Conservation (phyloP, 352 stramenopile species). For the Globisporangium parvum region DNA sequence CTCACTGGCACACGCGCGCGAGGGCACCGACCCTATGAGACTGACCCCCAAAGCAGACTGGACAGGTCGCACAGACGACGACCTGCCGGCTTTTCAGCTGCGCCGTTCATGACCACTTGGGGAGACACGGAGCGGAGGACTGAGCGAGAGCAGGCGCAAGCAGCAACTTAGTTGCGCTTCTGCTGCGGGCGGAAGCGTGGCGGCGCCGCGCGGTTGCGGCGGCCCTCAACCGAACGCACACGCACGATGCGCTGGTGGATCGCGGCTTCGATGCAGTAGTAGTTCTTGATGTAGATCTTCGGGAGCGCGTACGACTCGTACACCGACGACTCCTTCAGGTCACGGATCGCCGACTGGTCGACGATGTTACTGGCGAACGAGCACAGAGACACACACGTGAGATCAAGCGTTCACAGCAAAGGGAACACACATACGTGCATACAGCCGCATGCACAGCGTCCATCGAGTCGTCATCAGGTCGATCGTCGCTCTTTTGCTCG, state of each 20-base stretch:
- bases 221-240: slow-evolving; percentile 91
- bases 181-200: slow-evolving; percentile 71
- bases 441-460: too few species aligned
- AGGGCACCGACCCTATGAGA: neutral
- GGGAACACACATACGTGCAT: too few species aligned
- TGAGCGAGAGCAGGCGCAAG: neutral
- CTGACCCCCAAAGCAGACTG: neutral
- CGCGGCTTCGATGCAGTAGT: slow-evolving; percentile 99
- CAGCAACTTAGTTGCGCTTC: slow-evolving; percentile 3
- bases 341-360: slow-evolving; percentile 97
- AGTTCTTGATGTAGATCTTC: slow-evolving; percentile 99
- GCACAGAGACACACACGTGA: neutral
- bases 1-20: neutral
- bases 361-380: slow-evolving; percentile 92
- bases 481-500: too few species aligned
- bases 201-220: slow-evolving; percentile 93
- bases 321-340: slow-evolving; percentile 97
- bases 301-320: slow-evolving; percentile 99
- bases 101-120: neutral
- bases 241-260: slow-evolving; percentile 99
- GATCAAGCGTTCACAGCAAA: neutral
- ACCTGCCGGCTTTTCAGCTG: neutral
- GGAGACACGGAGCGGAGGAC: neutral
- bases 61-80: too few species aligned
- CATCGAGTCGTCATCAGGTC: too few species aligned